Percentiles rank a stretch among this genome's conserved stretches.
phyloP scores from a whole-genome alignment of 768 basidiomycete species.

The Tremella fuciformis region DNA sequence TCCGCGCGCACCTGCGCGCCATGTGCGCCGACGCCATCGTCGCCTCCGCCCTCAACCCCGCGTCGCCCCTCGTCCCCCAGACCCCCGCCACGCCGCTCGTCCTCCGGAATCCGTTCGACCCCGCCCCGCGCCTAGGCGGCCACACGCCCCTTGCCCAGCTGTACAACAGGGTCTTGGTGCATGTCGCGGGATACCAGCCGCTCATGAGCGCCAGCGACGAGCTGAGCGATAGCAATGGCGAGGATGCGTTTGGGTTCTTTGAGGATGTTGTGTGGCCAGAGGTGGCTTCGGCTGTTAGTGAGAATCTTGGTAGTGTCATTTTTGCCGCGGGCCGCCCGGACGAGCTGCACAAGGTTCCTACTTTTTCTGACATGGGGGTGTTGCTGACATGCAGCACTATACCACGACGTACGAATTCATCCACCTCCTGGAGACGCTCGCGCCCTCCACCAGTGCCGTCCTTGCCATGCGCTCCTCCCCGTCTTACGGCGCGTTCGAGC shows the following conservation, averaged over 20 bases:
- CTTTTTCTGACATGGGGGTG: neutral
- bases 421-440: conserved; percentile 72
- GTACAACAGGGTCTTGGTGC: conserved; percentile 69
- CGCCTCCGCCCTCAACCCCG: conserved; percentile 60
- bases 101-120: conserved; percentile 57
- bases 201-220: conserved; percentile 74
- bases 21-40: conserved; percentile 76
- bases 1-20: conserved; percentile 68
- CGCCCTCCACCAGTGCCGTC: conserved; percentile 70
- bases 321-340: conserved; percentile 91
- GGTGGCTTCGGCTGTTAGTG: conserved; percentile 72
- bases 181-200: conserved; percentile 59
- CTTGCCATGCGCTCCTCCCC: conserved; percentile 70
- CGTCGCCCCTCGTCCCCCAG: conserved; percentile 65
- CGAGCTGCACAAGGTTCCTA: conserved; percentile 74
- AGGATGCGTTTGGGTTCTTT: conserved; percentile 67
- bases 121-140: conserved; percentile 53
- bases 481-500: conserved; percentile 68
- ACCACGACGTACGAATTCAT: conserved; percentile 79
- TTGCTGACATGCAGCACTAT: conserved; percentile 63
- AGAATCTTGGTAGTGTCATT: conserved; percentile 74
- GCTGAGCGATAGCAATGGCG: conserved; percentile 49
- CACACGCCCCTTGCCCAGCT: conserved; percentile 70
- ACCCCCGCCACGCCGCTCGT: conserved; percentile 65
- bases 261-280: conserved; percentile 87